Conservation (phyloP, 148 eudicot genomes). For the Fagopyrum esculentum region DNA sequence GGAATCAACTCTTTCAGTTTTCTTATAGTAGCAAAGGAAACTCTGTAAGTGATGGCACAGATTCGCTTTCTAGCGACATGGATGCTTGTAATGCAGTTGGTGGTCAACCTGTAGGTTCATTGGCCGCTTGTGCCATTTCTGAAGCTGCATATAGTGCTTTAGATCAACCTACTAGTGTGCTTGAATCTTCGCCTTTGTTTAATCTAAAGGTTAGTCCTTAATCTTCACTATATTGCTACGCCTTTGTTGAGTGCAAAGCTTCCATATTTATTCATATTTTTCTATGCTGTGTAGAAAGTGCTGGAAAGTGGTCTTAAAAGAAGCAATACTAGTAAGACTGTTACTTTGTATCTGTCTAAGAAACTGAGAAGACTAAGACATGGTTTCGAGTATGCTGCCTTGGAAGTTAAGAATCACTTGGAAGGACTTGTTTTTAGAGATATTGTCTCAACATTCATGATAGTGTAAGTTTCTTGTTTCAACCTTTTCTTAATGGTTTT, state of each 20-base stretch:
- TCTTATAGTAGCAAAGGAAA: conserved; percentile 27
- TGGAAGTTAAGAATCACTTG: conserved; percentile 73
- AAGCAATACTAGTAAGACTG: conserved; percentile 47
- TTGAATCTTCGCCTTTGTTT: conserved; percentile 81
- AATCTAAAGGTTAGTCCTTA: conserved; percentile 53
- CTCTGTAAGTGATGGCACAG: conserved; percentile 11
- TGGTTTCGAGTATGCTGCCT: conserved; percentile 85
- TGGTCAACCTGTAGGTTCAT: conserved; percentile 80
- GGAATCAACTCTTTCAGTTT: conserved; percentile 78
- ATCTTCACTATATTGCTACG: conserved; percentile 15
- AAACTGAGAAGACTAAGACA: conserved; percentile 52
- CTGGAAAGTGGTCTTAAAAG: conserved; percentile 79
- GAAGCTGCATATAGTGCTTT: conserved; percentile 95
- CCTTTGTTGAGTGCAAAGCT: background rate
- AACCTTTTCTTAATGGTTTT: background rate
- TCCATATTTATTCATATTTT: background rate
- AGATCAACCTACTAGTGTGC: conserved; percentile 80
- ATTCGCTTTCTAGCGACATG: conserved; percentile 14
- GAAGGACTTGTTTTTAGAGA: conserved; percentile 63
- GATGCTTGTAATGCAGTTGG: conserved; percentile 29
- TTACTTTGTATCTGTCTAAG: conserved; percentile 56
- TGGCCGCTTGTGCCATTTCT: conserved; percentile 88
- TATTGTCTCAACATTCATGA: conserved; percentile 59
- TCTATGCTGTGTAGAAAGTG: conserved; percentile 50
- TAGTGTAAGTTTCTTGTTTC: conserved; percentile 37